Conservation (phyloP, 257 asterid genomes). For the Fraxinus pennsylvanica region DNA sequence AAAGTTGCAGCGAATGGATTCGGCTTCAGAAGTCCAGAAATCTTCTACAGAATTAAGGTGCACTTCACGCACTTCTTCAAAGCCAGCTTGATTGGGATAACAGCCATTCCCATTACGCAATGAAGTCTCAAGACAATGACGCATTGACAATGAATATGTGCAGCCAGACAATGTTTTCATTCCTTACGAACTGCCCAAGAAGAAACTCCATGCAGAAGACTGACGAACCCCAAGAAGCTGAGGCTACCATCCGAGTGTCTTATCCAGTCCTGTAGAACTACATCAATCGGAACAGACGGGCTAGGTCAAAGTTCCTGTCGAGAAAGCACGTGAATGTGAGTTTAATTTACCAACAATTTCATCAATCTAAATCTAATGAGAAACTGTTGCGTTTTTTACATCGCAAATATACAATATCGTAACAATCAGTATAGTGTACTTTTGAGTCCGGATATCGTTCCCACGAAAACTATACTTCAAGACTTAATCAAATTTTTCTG, state of each 20-base stretch:
- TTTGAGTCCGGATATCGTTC: no score
- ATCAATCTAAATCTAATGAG: neutral
- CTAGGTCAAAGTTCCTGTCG: constrained; percentile 79
- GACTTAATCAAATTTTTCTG: no score
- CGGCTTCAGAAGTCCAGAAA: constrained; percentile 13
- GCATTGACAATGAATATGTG: neutral
- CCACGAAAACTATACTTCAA: no score
- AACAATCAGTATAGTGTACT: no score
- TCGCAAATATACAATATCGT: no score
- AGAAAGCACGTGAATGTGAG: neutral
- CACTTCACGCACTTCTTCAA: neutral
- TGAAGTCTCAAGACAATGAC: neutral
- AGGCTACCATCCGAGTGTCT: constrained; percentile 88
- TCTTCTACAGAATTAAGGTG: neutral
- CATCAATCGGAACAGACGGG: constrained; percentile 86
- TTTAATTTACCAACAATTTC: neutral
- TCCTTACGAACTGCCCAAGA: constrained; percentile 6
- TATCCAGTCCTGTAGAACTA: constrained; percentile 93
- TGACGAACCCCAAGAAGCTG: constrained; percentile 84
- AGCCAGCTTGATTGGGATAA: neutral
- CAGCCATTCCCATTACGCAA: neutral
- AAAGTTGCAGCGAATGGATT: no score
- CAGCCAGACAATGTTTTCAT: neutral
- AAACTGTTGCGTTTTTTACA: no score
- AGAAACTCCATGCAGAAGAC: constrained; percentile 82